Evolutionary conservation across 768 basidiomycete genomes (phyloP), one percentile per base, ranked within the genome.

Genomic region (Trametes meyenii): DNA sequence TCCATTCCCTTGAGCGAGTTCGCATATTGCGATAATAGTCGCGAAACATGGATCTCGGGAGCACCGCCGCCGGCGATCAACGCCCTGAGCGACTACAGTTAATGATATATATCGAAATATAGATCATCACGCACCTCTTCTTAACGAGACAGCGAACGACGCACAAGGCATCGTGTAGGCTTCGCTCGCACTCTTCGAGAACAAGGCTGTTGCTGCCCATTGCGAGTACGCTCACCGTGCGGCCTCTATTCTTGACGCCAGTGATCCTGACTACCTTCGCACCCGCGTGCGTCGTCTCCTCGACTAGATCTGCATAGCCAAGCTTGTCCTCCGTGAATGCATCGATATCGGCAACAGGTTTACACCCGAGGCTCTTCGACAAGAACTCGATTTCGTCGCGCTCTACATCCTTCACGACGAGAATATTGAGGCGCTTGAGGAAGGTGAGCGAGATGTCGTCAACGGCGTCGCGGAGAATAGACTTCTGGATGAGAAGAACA

Each of bases 351-450:
- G 97, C 94, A 50, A 99, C 84, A 10, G 97, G 97, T 73, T 95
- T 97, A 81, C 90, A 94, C 19, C 94, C 96, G 24, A 98, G 79
- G 66, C 94, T 94, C 76, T 96, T 96, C 19, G 92, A 88, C 62
- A 99, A 84, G 78, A 98, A 99, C 67, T 96, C 92, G 62, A 99
- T 98, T 73, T 99, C 97, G 73, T 99, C 97, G 59, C 97, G 91
- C 72, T 99, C 97, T 39, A 99, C 88, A 70, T 99, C 96, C 76
- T 98, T 98, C 66, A 98, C 88, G 60, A 90, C 96, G 44, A 98
- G 83, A 71, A 99, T 99, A 72, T 94, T 95, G 61, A 99, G 86
- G 63, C 94, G 91, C 72, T 97, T 94, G 66, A 99, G 87, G 85
- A 98, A 98, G 73, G 92, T 95, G 63, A 99, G 89, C 7, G 97